Evolutionary conservation across 495 filamentous ascomycete species (phyloP).

Genomic region (Patellaria atrata): DNA sequence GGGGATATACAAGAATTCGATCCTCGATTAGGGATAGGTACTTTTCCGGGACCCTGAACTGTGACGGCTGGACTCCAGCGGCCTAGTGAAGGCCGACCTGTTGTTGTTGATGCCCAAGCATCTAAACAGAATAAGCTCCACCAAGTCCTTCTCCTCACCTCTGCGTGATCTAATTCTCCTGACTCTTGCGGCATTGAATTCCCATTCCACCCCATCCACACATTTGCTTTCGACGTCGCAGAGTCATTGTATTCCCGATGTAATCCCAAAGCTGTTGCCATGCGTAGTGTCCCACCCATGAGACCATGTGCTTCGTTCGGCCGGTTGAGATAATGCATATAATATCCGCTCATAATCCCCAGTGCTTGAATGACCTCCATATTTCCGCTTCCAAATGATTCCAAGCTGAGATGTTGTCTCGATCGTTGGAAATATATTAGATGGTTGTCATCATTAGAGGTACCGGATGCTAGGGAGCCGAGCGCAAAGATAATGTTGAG

Average conservation of each 20-base stretch:
- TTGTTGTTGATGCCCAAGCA: constrained; percentile 62
- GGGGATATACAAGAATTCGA: constrained; percentile 1
- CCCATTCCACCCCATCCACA: background rate
- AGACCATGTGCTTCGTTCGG: constrained; percentile 62
- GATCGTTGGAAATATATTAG: constrained; percentile 57
- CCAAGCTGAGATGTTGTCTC: constrained; percentile 52
- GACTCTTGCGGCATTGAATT: background rate
- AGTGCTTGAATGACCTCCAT: constrained; percentile 59
- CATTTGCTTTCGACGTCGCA: constrained; percentile 7
- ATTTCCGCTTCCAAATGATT: constrained; percentile 53
- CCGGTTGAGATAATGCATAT: constrained; percentile 65
- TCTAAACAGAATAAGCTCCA: constrained; percentile 71
- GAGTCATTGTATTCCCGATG: constrained; percentile 53
- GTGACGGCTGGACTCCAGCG: constrained; percentile 61
- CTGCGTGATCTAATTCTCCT: constrained; percentile 29
- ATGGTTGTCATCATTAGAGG: constrained; percentile 56
- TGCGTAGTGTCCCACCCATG: constrained; percentile 50
- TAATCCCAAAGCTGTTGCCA: constrained; percentile 58
- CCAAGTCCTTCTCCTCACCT: constrained; percentile 60
- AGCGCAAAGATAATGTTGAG: constrained; percentile 73
- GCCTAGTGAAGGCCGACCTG: constrained; percentile 65
- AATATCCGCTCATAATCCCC: constrained; percentile 59
- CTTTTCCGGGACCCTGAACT: constrained; percentile 45
- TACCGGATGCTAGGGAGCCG: constrained; percentile 56
- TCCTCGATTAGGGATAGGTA: constrained; percentile 26